Percentiles rank a stretch among this genome's conserved stretches.
phyloP scores from a whole-genome alignment of 129 eudicot genomes.

The Tanacetum coccineum region DNA sequence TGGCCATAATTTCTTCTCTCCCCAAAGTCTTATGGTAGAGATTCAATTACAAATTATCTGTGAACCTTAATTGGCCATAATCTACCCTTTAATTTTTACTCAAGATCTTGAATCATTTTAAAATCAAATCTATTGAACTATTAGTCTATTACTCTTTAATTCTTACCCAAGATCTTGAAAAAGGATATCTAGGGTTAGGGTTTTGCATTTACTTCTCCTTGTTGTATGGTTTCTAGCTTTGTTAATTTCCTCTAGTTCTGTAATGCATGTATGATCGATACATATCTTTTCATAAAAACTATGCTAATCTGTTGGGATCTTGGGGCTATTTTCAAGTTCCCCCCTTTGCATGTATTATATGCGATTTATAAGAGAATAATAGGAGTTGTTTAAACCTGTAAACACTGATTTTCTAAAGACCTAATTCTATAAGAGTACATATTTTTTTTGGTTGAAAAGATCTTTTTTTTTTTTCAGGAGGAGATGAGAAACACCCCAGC shows the following conservation, averaged over 20 bases:
- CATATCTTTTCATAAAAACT: not conserved
- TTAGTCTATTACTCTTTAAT: not conserved
- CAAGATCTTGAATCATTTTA: not conserved
- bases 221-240: not conserved
- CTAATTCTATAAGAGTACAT: slow-evolving; percentile 10
- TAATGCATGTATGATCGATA: not conserved
- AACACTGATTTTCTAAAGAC: slow-evolving; percentile 1
- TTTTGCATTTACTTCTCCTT: slow-evolving; percentile 17
- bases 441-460: not conserved
- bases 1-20: slow-evolving; percentile 60
- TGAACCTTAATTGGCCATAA: not conserved
- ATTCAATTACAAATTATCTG: not conserved
- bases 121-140: no score
- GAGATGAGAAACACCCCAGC: slow-evolving; percentile 63
- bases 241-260: not conserved
- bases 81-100: slow-evolving; percentile 16
- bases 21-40: slow-evolving; percentile 79
- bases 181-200: slow-evolving; percentile 37
- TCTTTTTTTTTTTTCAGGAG: slow-evolving; percentile 48
- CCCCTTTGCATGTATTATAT: slow-evolving; percentile 5
- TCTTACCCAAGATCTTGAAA: slow-evolving; percentile 6
- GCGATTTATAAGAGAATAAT: not conserved
- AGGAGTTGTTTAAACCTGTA: not conserved
- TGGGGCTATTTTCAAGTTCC: slow-evolving; percentile 6
- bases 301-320: not conserved